A percentile compares a stretch with the other conserved stretches of the same genome.
phyloP scores from a whole-genome alignment of 2,329 filamentous ascomycete species.

The Aureobasidium sp. region DNA sequence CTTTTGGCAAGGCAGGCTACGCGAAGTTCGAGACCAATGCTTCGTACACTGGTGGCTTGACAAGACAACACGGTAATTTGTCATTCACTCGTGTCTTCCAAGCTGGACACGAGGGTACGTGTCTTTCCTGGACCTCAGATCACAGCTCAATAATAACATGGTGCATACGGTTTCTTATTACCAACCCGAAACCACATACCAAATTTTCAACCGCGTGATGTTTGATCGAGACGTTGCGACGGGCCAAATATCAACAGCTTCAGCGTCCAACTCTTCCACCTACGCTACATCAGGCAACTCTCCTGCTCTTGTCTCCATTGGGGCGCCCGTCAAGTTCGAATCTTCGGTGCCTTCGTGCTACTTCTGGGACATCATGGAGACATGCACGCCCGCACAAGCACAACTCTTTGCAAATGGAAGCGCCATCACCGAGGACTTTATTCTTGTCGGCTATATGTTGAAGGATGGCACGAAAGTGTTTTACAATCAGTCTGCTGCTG shows the following conservation, averaged over 20 bases:
- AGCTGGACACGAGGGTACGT: constrained; percentile 20
- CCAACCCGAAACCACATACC: constrained; percentile 45
- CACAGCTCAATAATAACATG: background rate
- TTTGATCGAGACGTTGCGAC: constrained; percentile 47
- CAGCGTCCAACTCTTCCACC: constrained; percentile 20
- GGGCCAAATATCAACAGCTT: constrained; percentile 36
- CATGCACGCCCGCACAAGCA: constrained; percentile 38
- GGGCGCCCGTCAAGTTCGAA: background rate
- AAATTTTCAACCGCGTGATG: constrained; percentile 46
- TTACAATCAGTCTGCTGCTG: background rate
- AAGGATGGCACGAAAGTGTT: background rate
- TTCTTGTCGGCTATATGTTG: constrained; percentile 16
- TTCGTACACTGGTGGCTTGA: constrained; percentile 22
- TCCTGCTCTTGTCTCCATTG: background rate
- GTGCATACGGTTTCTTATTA: constrained; percentile 36
- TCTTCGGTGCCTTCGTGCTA: constrained; percentile 29
- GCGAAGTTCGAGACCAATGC: constrained; percentile 20
- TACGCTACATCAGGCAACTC: background rate
- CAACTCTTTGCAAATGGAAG: constrained; percentile 34
- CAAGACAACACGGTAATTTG: constrained; percentile 26
- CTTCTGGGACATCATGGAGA: constrained; percentile 28
- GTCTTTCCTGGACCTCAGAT: background rate
- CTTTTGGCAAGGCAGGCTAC: constrained; percentile 23
- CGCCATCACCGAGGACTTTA: constrained; percentile 38
- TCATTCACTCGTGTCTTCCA: constrained; percentile 28